These are phyloP conservation scores for Pseudotsuga menziesii DNA, from an alignment of 75 land plant genomes.

Conservation along the genomic window DNA sequence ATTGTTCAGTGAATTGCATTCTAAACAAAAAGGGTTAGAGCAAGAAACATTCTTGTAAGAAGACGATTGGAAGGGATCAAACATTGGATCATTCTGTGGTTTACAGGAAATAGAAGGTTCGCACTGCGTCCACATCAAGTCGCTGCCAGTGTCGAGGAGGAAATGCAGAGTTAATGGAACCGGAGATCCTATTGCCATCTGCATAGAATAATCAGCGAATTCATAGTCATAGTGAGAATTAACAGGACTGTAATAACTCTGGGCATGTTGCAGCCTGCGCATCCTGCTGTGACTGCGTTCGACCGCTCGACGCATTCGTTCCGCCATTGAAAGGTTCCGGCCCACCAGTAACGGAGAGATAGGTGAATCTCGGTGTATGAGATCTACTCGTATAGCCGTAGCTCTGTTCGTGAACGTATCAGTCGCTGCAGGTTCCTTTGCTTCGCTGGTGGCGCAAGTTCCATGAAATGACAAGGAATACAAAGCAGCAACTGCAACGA, in stretches of 20 bases:
- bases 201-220: slow-evolving; percentile 28
- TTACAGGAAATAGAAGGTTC: slow-evolving; percentile 6
- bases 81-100: neutral
- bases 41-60: slow-evolving; percentile 9
- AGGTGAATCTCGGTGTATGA: too few species aligned
- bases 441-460: too few species aligned
- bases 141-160: slow-evolving; percentile 25
- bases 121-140: slow-evolving; percentile 35
- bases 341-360: too few species aligned
- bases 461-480: too few species aligned
- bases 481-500: too few species aligned
- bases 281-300: neutral
- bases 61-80: slow-evolving; percentile 18
- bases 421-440: too few species aligned
- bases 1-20: neutral
- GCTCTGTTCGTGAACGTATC: too few species aligned
- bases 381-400: too few species aligned
- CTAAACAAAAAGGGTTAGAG: slow-evolving; percentile 12
- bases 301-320: too few species aligned
- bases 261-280: too few species aligned
- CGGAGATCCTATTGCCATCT: slow-evolving; percentile 21
- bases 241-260: neutral
- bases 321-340: too few species aligned
- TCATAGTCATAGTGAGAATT: too few species aligned
- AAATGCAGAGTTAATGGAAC: slow-evolving; percentile 1